Percentiles rank a stretch among this genome's conserved stretches.
phyloP scores from a whole-genome alignment of 345 rosid species.

The Trapa bicornis region DNA sequence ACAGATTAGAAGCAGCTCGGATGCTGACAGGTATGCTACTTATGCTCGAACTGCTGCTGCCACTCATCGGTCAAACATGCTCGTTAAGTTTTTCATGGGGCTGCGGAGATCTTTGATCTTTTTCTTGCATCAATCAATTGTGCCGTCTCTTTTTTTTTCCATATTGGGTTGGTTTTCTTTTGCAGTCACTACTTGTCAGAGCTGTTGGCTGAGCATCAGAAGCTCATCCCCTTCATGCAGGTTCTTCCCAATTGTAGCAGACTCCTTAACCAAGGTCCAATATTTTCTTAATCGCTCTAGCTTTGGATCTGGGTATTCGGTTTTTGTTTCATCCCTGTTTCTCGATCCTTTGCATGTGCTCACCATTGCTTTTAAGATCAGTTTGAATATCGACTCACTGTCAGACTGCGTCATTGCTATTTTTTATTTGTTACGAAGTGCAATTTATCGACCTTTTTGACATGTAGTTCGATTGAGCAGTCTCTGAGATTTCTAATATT shows the following conservation, averaged over 20 bases:
- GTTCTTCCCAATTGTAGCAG: constrained; percentile 90
- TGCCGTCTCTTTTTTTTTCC: constrained; percentile 12
- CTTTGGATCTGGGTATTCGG: constrained; percentile 48
- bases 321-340: background rate
- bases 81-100: background rate
- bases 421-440: too few relatives aligned
- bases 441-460: background rate
- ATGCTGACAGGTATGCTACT: constrained; percentile 56
- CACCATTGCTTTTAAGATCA: background rate
- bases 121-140: constrained; percentile 5
- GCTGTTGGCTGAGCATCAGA: constrained; percentile 86
- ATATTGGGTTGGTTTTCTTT: constrained; percentile 15
- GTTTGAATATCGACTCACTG: background rate
- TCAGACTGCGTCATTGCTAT: background rate
- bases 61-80: background rate
- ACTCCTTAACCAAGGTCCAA: constrained; percentile 78
- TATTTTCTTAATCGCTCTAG: background rate
- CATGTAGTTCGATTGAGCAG: background rate
- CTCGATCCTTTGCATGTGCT: background rate
- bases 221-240: constrained; percentile 94
- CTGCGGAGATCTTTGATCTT: background rate
- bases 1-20: constrained; percentile 78
- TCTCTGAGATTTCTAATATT: background rate
- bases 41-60: constrained; percentile 3
- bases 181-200: constrained; percentile 81